phyloP scores from a whole-genome alignment of 2,329 filamentous ascomycete species.

The Penicillium sp. region DNA sequence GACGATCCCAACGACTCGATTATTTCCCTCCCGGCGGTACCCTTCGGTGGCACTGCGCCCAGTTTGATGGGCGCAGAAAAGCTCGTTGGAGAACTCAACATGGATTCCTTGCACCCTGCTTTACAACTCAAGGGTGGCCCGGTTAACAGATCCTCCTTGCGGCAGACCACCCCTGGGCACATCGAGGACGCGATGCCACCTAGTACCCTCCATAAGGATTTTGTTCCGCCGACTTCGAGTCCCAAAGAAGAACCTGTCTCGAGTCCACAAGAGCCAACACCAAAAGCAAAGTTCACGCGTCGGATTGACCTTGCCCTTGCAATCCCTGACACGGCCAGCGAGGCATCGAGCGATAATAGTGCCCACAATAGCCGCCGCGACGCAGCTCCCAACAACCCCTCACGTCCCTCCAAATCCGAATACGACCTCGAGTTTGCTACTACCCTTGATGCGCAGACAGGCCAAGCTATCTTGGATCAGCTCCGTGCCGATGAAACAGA shows the following conservation, averaged over 20 bases:
- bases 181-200: constrained; percentile 17
- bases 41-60: constrained; percentile 38
- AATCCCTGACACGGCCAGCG: constrained; percentile 38
- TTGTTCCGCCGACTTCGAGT: constrained; percentile 4
- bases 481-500: constrained; percentile 16
- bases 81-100: constrained; percentile 47
- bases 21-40: constrained; percentile 35
- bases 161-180: constrained; percentile 29
- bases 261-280: constrained; percentile 26
- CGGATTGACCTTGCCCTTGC: constrained; percentile 37
- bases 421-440: constrained; percentile 37
- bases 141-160: constrained; percentile 30
- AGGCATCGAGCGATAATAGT: constrained; percentile 28
- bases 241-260: constrained; percentile 11
- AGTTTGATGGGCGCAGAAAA: constrained; percentile 49
- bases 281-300: constrained; percentile 34
- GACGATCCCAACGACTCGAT: constrained; percentile 37
- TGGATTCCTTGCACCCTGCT: constrained; percentile 43
- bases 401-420: constrained; percentile 10
- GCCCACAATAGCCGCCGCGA: constrained; percentile 6
- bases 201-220: constrained; percentile 7
- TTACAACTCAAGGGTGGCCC: constrained; percentile 26
- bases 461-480: constrained; percentile 28
- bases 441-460: constrained; percentile 44
- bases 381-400: background rate